phyloP scores from a whole-genome alignment of 169 alveolate species.

The Babesia ovis region DNA sequence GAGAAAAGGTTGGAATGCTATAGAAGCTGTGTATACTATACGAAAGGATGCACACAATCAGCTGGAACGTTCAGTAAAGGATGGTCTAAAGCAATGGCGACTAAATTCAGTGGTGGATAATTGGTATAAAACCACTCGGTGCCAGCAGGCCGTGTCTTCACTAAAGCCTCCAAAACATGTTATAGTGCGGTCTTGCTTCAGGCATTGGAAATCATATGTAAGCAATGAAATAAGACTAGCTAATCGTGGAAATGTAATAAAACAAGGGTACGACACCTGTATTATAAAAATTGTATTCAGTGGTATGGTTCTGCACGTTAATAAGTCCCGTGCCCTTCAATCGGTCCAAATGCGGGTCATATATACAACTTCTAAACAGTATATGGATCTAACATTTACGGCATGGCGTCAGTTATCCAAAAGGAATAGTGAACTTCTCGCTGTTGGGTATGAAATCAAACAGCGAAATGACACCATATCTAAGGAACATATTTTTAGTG shows the following conservation, averaged over 20 bases:
- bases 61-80: background rate
- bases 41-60: background rate
- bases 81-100: background rate
- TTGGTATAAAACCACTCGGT: slow-evolving; percentile 22
- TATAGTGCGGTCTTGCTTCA: background rate
- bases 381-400: background rate
- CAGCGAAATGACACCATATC: background rate
- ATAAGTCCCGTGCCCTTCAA: background rate
- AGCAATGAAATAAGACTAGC: background rate
- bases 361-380: background rate
- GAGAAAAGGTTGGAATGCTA: slow-evolving; percentile 19
- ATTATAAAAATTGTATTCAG: background rate
- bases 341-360: background rate
- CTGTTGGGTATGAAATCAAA: background rate
- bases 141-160: background rate
- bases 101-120: background rate
- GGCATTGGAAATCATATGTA: slow-evolving; percentile 4
- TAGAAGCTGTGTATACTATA: background rate
- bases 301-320: background rate
- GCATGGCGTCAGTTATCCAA: background rate
- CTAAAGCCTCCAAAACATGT: background rate
- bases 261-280: background rate
- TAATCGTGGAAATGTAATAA: background rate
- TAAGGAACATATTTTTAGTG: slow-evolving; percentile 1
- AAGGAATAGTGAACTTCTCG: background rate